phyloP scores from a whole-genome alignment of 2,329 filamentous ascomycete genomes.

The Cytospora chrysosperma region DNA sequence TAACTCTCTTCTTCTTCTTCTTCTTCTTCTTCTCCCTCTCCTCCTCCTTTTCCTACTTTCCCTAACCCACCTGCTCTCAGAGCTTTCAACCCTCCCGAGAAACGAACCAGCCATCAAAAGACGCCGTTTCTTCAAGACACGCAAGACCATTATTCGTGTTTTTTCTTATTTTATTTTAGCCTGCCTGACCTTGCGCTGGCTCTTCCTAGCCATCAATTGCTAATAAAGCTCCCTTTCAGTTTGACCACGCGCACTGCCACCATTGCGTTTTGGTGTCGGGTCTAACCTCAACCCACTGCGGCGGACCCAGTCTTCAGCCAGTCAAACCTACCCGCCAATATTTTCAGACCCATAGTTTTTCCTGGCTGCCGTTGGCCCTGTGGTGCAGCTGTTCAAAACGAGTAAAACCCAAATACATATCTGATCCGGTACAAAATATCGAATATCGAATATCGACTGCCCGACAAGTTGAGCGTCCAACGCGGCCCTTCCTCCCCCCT shows the following conservation, averaged over 20 bases:
- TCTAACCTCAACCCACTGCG: constrained; percentile 10
- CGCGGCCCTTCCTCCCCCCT: background rate
- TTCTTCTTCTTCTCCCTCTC: background rate
- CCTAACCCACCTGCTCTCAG: background rate
- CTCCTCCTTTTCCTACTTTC: background rate
- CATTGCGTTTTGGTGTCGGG: constrained; percentile 12
- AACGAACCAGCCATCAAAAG: background rate
- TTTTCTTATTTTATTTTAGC: no score
- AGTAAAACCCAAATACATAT: constrained; percentile 3
- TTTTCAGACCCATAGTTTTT: constrained; percentile 25
- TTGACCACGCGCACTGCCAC: background rate
- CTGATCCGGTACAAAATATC: background rate
- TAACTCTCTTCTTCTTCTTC: background rate
- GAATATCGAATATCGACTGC: no score
- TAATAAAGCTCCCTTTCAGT: background rate
- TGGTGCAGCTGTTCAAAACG: constrained; percentile 17
- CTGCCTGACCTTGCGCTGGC: background rate
- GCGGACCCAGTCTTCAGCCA: constrained; percentile 3
- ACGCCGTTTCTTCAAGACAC: no score
- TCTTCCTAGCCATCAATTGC: background rate
- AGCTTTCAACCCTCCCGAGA: background rate
- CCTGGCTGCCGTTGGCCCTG: constrained; percentile 8
- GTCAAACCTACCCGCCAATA: constrained; percentile 18
- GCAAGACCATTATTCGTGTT: no score
- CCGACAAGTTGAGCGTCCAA: background rate